Evolutionary conservation across 768 basidiomycete species (phyloP).

Genomic region (Russula lepida): DNA sequence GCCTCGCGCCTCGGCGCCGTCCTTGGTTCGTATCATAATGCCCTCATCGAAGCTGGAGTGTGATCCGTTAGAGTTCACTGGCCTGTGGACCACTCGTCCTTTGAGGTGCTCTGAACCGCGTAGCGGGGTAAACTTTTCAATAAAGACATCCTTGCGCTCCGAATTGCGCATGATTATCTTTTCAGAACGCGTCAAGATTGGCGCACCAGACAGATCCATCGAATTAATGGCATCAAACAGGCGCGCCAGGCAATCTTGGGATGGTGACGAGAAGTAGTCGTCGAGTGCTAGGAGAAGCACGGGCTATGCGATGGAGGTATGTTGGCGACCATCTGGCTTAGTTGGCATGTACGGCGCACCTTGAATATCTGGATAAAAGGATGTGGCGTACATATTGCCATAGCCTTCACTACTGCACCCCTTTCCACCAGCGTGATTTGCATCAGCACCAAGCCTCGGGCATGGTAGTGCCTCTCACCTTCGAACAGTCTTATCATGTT

Average conservation of each 20-base stretch:
- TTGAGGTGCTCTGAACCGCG: neutral
- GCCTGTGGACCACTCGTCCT: constrained; percentile 13
- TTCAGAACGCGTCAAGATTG: constrained; percentile 70
- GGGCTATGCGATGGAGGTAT: constrained; percentile 45
- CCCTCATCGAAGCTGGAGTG: constrained; percentile 67
- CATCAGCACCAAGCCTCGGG: neutral
- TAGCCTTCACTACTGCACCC: constrained; percentile 88
- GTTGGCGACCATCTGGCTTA: neutral
- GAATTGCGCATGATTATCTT: constrained; percentile 83
- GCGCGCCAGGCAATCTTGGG: constrained; percentile 80
- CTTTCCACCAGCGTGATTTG: constrained; percentile 38
- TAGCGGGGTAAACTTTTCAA: constrained; percentile 56
- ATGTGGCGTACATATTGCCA: constrained; percentile 89
- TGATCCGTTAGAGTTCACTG: constrained; percentile 37
- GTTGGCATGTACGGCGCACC: constrained; percentile 33
- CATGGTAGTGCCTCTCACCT: constrained; percentile 40
- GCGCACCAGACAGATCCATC: constrained; percentile 77
- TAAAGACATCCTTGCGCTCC: constrained; percentile 87
- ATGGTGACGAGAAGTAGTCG: constrained; percentile 86
- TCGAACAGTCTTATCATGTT: constrained; percentile 76
- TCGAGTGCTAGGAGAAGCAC: constrained; percentile 89
- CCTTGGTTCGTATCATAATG: constrained; percentile 35
- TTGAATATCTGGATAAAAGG: constrained; percentile 97
- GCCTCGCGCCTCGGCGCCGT: constrained; percentile 4
- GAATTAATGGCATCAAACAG: constrained; percentile 91